Base-by-base conservation (phyloP, 2,329 filamentous ascomycete genomes). In the Fusarium bactridioides region DNA sequence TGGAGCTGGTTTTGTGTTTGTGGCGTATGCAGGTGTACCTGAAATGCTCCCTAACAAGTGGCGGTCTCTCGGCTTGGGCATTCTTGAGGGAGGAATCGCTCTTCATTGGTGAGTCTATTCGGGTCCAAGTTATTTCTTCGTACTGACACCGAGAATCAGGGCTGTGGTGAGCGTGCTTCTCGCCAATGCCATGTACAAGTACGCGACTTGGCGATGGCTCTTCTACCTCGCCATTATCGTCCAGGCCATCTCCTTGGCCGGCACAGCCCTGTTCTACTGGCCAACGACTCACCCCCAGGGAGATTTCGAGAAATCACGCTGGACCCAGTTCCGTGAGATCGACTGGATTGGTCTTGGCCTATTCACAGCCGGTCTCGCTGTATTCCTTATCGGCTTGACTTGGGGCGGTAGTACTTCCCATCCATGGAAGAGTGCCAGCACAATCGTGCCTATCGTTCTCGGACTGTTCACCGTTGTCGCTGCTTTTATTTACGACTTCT, bases 41-140 rank as follows among this genome's bases (percentile, higher is more conserved):
- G 66, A 69, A 3, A 69, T 69, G 66, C 25, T 69, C 10, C 66
- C 66, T 6, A 69, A 69, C 23, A 69, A 67, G 33, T 69, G 66
- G 66, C 57, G 66, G 10, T 61, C 66, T 29, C 23, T 69, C 3
- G 63, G 66, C 3, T 19, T 69, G 31, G 66, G 66, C 25, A 58
- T 67, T n/a, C 13, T 69, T 0, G 66, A 69, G 40, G 66, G 56
- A 38, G 66, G 66, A 11, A 68, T 68, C 4, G 37, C 59, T 2
- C 19, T 67, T 12, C 66, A 63, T 21, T 69, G 66, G 66, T 69
- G 15, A 41, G 56, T 43, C 4, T 23, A 7, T 1, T 19, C 12
- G 47, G 10, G 4, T 29, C 25, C 4, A 0, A 12, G 13, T 0
- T 10, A 33, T n/a, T 19, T 7, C 1, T 0, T 2, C 10, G 4